Base-by-base conservation (phyloP, 768 basidiomycete species). In the Boletus huronensis region DNA sequence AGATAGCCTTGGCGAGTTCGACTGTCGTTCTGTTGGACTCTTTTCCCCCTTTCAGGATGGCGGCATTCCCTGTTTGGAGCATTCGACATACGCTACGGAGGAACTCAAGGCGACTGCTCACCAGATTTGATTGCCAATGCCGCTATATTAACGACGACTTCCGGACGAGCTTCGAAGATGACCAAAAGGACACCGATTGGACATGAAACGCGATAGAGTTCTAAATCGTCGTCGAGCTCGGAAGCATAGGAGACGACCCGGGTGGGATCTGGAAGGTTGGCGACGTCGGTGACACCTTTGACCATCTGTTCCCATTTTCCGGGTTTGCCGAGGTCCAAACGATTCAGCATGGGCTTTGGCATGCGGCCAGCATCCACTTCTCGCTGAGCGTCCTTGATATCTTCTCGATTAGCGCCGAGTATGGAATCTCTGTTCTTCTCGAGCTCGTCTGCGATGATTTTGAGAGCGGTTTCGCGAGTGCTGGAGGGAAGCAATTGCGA, bases 131-230 rank as follows among this genome's bases (percentile, higher is more conserved):
- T 90, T 1, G 97, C 96, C 65, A 98, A 75, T 0, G 94, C 83
- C 6, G 97, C 92, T 58, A 99, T 98, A 69, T 98, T 98, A 38
- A 98, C 90, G 25, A 98, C 93, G 13, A 99, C 96, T 69, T 99
- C 97, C 1, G 97, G 97, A 28, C 96, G 81, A 3, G 96, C 90
- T 71, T 98, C 97, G 63, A 99, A 99, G 57, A 99, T 96, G 58
- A 98, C 92, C 48, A 99, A 79, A 13, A 99, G 76, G 1, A 97
- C 94, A 21, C 97, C 97, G 58, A 99, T 95, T 0, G 97, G 95
- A 66, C 96, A 98, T 0, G 96, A 90, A 1, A 98, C 89, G 29
- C 93, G 85, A 72, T 96, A 93, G 3, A 99, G 80, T 60, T 97
- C 90, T 21, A 98, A 78, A 0, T 76, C 80, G 53, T 93, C 89